Evolutionary conservation across 2,329 filamentous ascomycete species (phyloP), one percentile per base, ranked within the genome.

Genomic region (Hirsutella minnesotensis): DNA sequence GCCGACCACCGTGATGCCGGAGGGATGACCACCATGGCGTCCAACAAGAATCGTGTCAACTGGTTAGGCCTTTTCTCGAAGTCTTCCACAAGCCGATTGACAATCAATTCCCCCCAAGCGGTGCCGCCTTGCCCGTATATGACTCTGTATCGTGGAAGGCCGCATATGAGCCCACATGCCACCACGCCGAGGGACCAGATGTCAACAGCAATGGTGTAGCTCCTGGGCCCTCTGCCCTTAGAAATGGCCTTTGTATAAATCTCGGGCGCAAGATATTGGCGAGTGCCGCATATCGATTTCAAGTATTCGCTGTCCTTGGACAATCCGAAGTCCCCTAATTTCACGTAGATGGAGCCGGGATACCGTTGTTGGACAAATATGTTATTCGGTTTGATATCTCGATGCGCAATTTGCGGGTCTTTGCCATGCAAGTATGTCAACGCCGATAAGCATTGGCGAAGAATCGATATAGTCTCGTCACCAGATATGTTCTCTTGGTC

Each of bases 301-400:
- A 88, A 92, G 59, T 95, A 87, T 46, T 86, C 86, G 50, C 94
- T 89, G 50, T 95, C 94, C 64, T 94, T 94, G 16, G 88, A 86
- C 21, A 95, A 72, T 34, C 89, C 89, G 61, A 95, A 95, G 62
- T 95, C 89, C 8, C 86, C 89, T 46, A 95, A 67, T 64, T 95
- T 95, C 52, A 94, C 79, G 44, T 77, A 78, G 21, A 94, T 68
- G 19, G 86, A 72, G 51, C 82, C 83, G 61, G 90, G 81, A 16
- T 84, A 40, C 34, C 47, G 45, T 21, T 20, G 88, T 12, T 81
- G 77, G 27, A 95, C 69, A 7, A 95, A 68, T 16, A 95, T 95
- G 56, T 94, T 94, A 57, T 92, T 86, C 0, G 87, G 87, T 61
- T 94, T 94, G 65, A 95, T 94, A 53, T 95, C 89, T 44, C 89